A percentile compares a stretch with the other conserved stretches of the same genome.
Conservation (phyloP, 192 early-diverging fungal genomes). For the Kappamyces sp. region DNA sequence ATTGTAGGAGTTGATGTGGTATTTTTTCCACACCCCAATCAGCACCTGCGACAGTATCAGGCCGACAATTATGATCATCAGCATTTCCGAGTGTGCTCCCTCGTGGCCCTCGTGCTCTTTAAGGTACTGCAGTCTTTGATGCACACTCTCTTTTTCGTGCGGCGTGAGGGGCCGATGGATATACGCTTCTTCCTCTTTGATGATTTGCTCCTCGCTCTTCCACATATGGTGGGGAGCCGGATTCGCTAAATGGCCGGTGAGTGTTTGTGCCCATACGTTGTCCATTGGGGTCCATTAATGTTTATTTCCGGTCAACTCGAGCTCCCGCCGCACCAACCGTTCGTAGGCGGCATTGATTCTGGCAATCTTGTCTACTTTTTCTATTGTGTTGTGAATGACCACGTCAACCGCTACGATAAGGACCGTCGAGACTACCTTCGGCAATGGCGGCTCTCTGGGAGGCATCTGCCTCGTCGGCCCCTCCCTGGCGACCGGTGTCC, state of each 20-base stretch:
- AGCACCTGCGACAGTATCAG: slow-evolving; percentile 41
- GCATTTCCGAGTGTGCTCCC: slow-evolving; percentile 40
- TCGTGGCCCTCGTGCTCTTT: slow-evolving; percentile 22
- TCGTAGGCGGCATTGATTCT: too few species aligned
- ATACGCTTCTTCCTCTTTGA: slow-evolving; percentile 9
- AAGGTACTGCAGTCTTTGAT: slow-evolving; percentile 1
- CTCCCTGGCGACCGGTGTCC: too few species aligned
- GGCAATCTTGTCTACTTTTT: too few species aligned
- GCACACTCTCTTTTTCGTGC: slow-evolving; percentile 8
- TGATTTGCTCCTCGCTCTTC: not conserved
- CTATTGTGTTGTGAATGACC: too few species aligned
- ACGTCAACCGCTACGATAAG: too few species aligned
- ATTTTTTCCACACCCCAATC: slow-evolving; percentile 41
- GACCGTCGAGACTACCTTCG: too few species aligned
- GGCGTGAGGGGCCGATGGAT: slow-evolving; percentile 1
- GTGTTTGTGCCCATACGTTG: too few species aligned
- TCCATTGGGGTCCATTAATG: too few species aligned
- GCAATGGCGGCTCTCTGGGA: too few species aligned
- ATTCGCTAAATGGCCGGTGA: slow-evolving; percentile 25
- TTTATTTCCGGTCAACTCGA: too few species aligned
- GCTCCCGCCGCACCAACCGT: too few species aligned
- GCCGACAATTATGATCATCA: slow-evolving; percentile 37
- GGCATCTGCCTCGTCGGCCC: too few species aligned
- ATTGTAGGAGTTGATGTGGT: slow-evolving; percentile 35
- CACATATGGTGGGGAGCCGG: slow-evolving; percentile 29